Base-by-base conservation (phyloP, 331 rosid genomes). In the Acacia concinna region DNA sequence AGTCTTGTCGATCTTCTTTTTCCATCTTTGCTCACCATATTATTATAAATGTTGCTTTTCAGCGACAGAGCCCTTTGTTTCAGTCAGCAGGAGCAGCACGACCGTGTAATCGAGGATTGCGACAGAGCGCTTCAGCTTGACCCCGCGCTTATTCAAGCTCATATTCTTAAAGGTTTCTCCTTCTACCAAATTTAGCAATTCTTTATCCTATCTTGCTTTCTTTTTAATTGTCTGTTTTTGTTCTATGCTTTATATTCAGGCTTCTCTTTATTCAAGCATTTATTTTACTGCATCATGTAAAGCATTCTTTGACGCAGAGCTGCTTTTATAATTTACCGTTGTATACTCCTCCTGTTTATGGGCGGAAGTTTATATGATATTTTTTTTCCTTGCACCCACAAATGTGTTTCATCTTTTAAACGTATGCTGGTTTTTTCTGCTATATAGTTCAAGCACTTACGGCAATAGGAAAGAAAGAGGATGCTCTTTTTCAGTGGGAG, bases 401-500 rank as follows among this genome's bases (percentile, higher is more conserved):
- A 41, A 41, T 41, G 47, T 41, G 47, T 41, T 41, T 41, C 4
- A 41, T 41, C 47, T 41, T 41, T 41, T 9, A 41, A 9, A 77
- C 81, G 90, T 70, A 60, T 70, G 52, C 49, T 74, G 75, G 37
- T 68, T 62, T 66, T 70, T 81, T 74, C 51, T 80, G 75, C 71
- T 32, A 34, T 78, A 43, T 81, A 94, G 98, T 97, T 80, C 88
- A 60, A 51, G 97, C 97, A 6, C 85, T 91, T 83, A 85, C 87
- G 74, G 83, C 97, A 1, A 51, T 94, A 87, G 97, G 97, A 78
- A 88, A 90, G 89, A 89, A 85, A 86, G 86, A 83, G 31, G 98
- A 92, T 71, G 95, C 97, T 54, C 57, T 92, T 54, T 68, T 85
- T 70, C 90, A 86, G n/a, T 92, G 92, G 98, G 91, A 91, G 87